Percentiles rank a stretch among this genome's conserved stretches.
phyloP scores from a whole-genome alignment of 331 rosid species.

The Quercus phellos region DNA sequence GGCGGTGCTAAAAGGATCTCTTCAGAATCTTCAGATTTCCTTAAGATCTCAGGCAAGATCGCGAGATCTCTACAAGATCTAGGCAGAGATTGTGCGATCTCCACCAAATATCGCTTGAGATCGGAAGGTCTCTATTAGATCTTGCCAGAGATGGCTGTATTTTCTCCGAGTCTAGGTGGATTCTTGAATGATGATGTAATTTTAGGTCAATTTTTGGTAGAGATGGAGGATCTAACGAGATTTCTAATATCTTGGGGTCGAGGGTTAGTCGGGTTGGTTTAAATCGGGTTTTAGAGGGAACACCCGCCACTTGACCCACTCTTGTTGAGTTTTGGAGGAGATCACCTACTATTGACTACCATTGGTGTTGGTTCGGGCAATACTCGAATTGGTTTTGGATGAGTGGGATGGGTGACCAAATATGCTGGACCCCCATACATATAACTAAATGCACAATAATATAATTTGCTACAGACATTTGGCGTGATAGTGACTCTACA shows the following conservation, averaged over 20 bases:
- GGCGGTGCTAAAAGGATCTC: rapidly evolving
- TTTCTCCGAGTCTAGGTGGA: rapidly evolving
- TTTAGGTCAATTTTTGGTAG: too few species aligned
- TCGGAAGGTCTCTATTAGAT: rapidly evolving
- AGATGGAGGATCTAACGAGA: too few species aligned
- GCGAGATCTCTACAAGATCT: too few species aligned
- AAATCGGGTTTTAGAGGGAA: too few species aligned
- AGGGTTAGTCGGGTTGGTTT: rapidly evolving
- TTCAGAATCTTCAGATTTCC: rapidly evolving
- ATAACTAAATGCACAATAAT: too few species aligned
- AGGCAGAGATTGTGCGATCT: too few species aligned
- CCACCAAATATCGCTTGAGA: too few species aligned
- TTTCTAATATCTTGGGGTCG: too few species aligned
- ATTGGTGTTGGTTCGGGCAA: rapidly evolving
- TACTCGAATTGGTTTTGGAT: rapidly evolving
- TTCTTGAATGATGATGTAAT: too few species aligned
- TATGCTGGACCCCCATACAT: rapidly evolving
- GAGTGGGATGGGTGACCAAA: rapidly evolving
- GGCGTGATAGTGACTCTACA: rapidly evolving
- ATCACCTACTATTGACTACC: rapidly evolving
- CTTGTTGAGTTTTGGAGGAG: too few species aligned
- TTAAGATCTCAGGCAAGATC: rapidly evolving
- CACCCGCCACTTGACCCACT: too few species aligned
- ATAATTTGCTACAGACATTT: rapidly evolving
- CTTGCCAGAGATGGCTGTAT: too few species aligned